phyloP scores from a whole-genome alignment of 805 yeast species.

The Lachancea cidri region DNA sequence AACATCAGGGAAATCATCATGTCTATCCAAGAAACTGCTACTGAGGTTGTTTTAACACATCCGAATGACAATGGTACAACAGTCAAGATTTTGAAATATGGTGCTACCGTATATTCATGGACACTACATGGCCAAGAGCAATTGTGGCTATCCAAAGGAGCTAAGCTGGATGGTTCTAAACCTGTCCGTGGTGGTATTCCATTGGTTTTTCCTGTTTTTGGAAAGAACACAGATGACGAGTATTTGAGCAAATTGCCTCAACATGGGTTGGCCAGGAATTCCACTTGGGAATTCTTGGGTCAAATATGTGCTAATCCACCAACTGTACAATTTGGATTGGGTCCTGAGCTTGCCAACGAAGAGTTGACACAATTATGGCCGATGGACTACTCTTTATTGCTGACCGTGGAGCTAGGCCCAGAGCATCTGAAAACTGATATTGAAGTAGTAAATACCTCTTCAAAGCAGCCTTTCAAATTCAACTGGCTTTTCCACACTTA shows the following conservation, averaged over 20 bases:
- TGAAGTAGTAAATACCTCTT: constrained; percentile 69
- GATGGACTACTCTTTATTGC: constrained; percentile 69
- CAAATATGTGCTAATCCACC: constrained; percentile 66
- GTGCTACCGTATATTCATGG: constrained; percentile 91
- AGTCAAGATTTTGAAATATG: constrained; percentile 72
- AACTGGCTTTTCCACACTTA: constrained; percentile 96
- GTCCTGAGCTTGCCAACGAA: constrained; percentile 72
- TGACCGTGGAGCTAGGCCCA: constrained; percentile 57
- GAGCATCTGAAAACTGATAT: constrained; percentile 61
- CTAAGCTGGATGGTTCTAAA: constrained; percentile 83
- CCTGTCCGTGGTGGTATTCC: constrained; percentile 99
- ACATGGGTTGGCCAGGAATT: constrained; percentile 92
- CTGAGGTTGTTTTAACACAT: constrained; percentile 54
- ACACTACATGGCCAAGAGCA: constrained; percentile 64
- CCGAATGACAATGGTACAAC: constrained; percentile 47
- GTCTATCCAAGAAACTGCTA: constrained; percentile 65
- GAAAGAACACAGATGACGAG: constrained; percentile 59
- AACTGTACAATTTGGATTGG: constrained; percentile 83
- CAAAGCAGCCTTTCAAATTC: constrained; percentile 58
- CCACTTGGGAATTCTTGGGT: constrained; percentile 92
- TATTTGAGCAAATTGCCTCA: constrained; percentile 71
- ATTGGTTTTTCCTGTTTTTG: constrained; percentile 89
- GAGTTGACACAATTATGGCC: constrained; percentile 60
- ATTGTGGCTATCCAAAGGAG: constrained; percentile 74
- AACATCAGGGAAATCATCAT: constrained; percentile 31